phyloP scores from a whole-genome alignment of 2,329 filamentous ascomycete species.

The Nothomitra cinnamomea region DNA sequence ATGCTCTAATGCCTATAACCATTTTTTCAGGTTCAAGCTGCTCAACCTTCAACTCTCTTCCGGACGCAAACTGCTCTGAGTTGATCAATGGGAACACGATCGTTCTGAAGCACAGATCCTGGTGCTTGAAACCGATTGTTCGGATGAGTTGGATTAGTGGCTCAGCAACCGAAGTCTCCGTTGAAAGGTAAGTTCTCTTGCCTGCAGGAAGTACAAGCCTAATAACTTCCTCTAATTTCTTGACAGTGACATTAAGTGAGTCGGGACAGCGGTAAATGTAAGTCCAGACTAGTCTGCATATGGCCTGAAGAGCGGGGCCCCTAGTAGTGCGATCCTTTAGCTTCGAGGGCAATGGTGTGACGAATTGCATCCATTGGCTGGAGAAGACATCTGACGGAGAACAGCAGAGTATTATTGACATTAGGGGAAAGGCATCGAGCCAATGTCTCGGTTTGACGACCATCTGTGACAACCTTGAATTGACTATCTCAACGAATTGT shows the following conservation, averaged over 20 bases:
- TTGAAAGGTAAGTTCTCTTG: constrained; percentile 64
- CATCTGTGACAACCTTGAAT: constrained; percentile 66
- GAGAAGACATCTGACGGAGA: constrained; percentile 73
- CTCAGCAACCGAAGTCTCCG: constrained; percentile 69
- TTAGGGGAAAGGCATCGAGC: constrained; percentile 73
- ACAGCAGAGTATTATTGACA: constrained; percentile 72
- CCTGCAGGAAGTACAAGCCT: constrained; percentile 67
- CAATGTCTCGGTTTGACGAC: constrained; percentile 86
- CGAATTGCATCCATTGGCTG: constrained; percentile 70
- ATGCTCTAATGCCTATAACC: constrained; percentile 91
- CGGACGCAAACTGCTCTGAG: constrained; percentile 65
- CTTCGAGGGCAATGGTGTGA: constrained; percentile 60
- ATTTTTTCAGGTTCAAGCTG: constrained; percentile 91
- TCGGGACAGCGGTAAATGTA: constrained; percentile 80
- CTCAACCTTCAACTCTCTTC: constrained; percentile 70
- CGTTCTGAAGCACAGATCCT: constrained; percentile 79
- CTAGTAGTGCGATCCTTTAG: constrained; percentile 70
- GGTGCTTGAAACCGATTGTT: constrained; percentile 84
- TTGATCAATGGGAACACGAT: constrained; percentile 95
- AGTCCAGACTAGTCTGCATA: constrained; percentile 83
- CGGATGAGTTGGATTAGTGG: constrained; percentile 87
- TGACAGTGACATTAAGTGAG: constrained; percentile 43
- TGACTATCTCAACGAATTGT: constrained; percentile 63
- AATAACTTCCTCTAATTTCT: constrained; percentile 81
- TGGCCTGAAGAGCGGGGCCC: constrained; percentile 68